Percentiles rank a stretch among this genome's conserved stretches.
These are phyloP conservation scores for Samsoniella hepiali DNA, from an alignment of 2,329 filamentous ascomycete genomes.

Conservation along the genomic window DNA sequence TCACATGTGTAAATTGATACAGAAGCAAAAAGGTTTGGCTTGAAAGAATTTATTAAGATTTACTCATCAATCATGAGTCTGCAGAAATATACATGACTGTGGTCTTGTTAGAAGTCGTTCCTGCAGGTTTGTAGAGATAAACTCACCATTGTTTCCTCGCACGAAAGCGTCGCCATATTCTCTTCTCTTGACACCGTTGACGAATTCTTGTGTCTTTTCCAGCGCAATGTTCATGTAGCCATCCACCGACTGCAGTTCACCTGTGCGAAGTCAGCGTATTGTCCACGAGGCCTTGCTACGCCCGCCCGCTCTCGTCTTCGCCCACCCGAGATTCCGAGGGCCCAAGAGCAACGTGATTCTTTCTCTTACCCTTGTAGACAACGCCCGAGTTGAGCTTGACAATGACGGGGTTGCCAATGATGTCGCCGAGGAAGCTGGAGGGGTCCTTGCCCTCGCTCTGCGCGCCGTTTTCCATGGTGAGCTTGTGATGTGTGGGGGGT, in stretches of 20 bases:
- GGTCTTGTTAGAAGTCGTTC: neutral
- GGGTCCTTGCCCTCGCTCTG: slow-evolving; percentile 82
- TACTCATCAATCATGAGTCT: slow-evolving; percentile 39
- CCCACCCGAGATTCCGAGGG: neutral
- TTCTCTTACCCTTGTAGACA: slow-evolving; percentile 78
- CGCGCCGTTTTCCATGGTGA: slow-evolving; percentile 70
- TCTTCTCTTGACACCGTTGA: slow-evolving; percentile 77
- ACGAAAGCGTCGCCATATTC: slow-evolving; percentile 94
- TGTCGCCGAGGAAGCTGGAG: slow-evolving; percentile 87
- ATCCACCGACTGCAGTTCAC: slow-evolving; percentile 93
- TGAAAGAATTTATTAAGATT: slow-evolving; percentile 23
- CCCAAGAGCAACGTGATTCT: neutral
- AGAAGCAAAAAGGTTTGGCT: neutral
- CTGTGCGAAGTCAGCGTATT: slow-evolving; percentile 44
- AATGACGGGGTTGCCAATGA: slow-evolving; percentile 89
- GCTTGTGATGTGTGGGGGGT: neutral
- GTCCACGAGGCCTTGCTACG: neutral
- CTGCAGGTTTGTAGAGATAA: neutral
- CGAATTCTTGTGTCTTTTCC: slow-evolving; percentile 89
- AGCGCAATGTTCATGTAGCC: slow-evolving; percentile 99
- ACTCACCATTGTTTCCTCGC: slow-evolving; percentile 86
- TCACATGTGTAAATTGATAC: slow-evolving; percentile 12
- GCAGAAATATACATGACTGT: slow-evolving; percentile 70
- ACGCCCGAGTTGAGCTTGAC: slow-evolving; percentile 99
- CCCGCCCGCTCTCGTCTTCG: neutral